phyloP scores from a whole-genome alignment of 2,329 filamentous ascomycete species.

The Alternaria arborescens region DNA sequence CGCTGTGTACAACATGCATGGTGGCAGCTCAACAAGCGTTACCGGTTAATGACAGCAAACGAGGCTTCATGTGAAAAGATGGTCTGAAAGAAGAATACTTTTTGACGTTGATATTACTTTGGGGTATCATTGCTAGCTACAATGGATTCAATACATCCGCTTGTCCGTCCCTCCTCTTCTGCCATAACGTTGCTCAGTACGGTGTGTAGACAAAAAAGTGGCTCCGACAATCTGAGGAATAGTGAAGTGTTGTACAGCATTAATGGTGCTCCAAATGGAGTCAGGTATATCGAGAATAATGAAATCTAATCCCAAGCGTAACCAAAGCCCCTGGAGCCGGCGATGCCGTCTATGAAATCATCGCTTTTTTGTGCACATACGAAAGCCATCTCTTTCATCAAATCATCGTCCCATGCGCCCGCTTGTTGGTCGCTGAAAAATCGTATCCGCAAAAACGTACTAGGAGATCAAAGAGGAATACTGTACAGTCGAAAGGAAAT shows the following conservation, averaged over 20 bases:
- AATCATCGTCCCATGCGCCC: conserved; percentile 19
- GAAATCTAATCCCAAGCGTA: conserved; percentile 11
- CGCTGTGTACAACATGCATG: background rate
- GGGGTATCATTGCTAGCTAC: conserved; percentile 1
- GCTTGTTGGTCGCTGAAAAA: conserved; percentile 18
- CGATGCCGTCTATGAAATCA: conserved; percentile 11
- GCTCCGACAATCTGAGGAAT: background rate
- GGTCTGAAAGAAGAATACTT: background rate
- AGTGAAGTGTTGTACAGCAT: conserved; percentile 16
- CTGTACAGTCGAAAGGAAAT: conserved; percentile 14
- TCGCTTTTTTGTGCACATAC: conserved; percentile 21
- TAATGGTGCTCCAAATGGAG: conserved; percentile 16
- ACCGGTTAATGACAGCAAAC: background rate
- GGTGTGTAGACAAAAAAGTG: background rate
- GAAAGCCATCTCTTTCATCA: conserved; percentile 22
- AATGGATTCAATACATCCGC: background rate
- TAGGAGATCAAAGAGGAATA: conserved; percentile 7
- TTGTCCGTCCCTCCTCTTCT: background rate
- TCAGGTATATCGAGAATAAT: conserved; percentile 3
- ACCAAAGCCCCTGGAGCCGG: conserved; percentile 7
- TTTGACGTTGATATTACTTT: background rate
- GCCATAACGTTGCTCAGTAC: background rate
- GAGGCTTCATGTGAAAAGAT: background rate
- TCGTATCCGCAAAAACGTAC: conserved; percentile 2
- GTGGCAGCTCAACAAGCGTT: background rate